Evolutionary conservation across 2,329 filamentous ascomycete species (phyloP), one percentile per base, ranked within the genome.

Genomic region (Fusarium goolgardi): DNA sequence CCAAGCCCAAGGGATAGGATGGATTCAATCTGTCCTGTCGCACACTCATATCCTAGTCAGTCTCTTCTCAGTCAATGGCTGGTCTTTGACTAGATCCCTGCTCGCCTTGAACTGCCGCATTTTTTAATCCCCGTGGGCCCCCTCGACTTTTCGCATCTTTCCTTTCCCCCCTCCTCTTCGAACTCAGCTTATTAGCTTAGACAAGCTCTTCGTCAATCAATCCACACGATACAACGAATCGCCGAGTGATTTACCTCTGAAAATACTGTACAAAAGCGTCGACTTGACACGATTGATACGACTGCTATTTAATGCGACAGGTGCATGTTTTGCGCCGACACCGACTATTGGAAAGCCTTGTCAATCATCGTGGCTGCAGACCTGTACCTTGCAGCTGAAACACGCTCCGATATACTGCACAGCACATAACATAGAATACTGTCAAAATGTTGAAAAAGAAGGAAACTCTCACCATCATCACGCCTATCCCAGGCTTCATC

Each of bases 401-500:
- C 65, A 51, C 40, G 23, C 41, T 40, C 52, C 51, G 55, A 57
- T 47, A 57, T 47, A 43, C 32, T 50, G 13, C 23, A 37, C 55
- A 31, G 35, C 11, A 39, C 11, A 39, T 20, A 21, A 50, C 23
- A n/a, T 54, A 40, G 29, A 31, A 41, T 15, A 49, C 37, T 55
- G 54, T 55, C 65, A 79, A 76, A 63, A 86, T 88, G 81, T 77
- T 88, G 65, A 82, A 84, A 69, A 91, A 88, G 76, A 91, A 90
- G 75, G 85, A 88, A 66, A 82, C 84, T 27, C 90, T 90, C 77
- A 91, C 88, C 27, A 85, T 90, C 69, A 86, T 91, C 75, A 92
- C 90, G 59, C 88, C 89, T 45, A 90, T 92, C 51, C 90, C 90
- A 32, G 82, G 84, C 74, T 90, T 88, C 77, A 90, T 92, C 67